A percentile compares a stretch with the other conserved stretches of the same genome.
Evolutionary conservation across 164 flowering plant genomes (phyloP).

Genomic region (Macadamia integrifolia): DNA sequence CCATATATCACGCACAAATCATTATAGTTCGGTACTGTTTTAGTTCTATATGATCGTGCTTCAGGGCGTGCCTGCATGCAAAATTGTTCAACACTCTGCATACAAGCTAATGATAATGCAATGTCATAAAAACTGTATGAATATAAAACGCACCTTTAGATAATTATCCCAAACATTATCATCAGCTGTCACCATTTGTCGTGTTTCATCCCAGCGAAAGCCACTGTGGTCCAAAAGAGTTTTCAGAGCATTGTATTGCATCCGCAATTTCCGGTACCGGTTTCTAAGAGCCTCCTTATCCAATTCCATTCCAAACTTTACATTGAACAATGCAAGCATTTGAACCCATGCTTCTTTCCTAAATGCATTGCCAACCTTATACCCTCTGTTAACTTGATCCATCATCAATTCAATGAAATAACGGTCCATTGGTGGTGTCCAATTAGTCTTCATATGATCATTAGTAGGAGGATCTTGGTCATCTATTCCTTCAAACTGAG

Average conservation of each 20-base stretch:
- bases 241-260: not conserved
- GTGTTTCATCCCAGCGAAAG: not conserved
- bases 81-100: not conserved
- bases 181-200: conserved; percentile 2
- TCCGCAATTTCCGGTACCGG: not conserved
- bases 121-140: not conserved
- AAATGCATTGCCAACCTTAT: not conserved
- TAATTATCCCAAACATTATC: conserved; percentile 13
- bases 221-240: not conserved
- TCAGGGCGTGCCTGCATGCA: conserved; percentile 18
- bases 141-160: conserved; percentile 4
- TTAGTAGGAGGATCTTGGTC: not conserved
- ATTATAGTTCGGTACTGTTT: conserved; percentile 7
- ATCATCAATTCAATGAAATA: not conserved
- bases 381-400: not conserved
- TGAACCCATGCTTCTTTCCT: not conserved
- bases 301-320: not conserved
- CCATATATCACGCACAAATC: conserved; percentile 11
- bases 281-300: conserved; percentile 1
- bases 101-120: not conserved
- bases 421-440: not conserved
- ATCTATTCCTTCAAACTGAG: conserved; percentile 1
- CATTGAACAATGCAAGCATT: not conserved
- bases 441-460: not conserved
- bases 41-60: conserved; percentile 12